Evolutionary conservation across 129 eudicot species (phyloP), one percentile per base, ranked within the genome.

Genomic region (Artemisia argyi): DNA sequence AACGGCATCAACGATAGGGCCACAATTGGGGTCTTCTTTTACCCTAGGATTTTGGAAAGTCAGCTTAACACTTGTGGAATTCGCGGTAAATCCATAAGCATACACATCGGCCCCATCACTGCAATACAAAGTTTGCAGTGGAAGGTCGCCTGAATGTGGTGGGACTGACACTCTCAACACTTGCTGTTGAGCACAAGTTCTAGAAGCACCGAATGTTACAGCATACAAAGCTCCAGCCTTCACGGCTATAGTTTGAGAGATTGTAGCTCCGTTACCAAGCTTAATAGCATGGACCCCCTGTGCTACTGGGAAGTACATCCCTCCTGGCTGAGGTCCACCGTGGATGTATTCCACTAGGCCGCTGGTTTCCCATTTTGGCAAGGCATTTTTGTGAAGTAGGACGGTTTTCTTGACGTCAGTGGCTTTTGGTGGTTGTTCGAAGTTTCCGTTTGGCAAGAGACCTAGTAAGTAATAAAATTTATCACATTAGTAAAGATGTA

Each of bases 121-220:
- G 30, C 96, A 84, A 58, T 92, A 92, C 56, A 89, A 66, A 12
- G 98, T 92, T 73, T 89, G 96, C 50, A 92, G 64, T 1, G 98
- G 98, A 55, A 92, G 83, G 77, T 92, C 96, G 1, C 95, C 96
- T 0, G 85, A 15, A 32, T 81, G 90, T 16, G 88, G 82, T 2
- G 85, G 86, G 26, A 89, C 95, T 0, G 86, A 81, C 53, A 92
- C 87, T 71, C 92, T 80, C 76, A 92, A 65, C 54, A 89, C 83
- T 83, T 92, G 92, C 2, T 92, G 81, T 63, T 92, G 98, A 13
- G 96, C 98, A 85, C 98, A 92, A 28, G 98, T 92, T 76, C 98
- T 85, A 0, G 98, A 87, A 15, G 96, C 98, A 19, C 90, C 89
- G 19, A 92, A 89, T 28, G 96, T 89, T 44, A 92, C 84, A 2